Percentiles rank a stretch among this genome's conserved stretches.
Evolutionary conservation across 2,329 filamentous ascomycete genomes (phyloP).

Genomic region (Pyrenophora graminea): DNA sequence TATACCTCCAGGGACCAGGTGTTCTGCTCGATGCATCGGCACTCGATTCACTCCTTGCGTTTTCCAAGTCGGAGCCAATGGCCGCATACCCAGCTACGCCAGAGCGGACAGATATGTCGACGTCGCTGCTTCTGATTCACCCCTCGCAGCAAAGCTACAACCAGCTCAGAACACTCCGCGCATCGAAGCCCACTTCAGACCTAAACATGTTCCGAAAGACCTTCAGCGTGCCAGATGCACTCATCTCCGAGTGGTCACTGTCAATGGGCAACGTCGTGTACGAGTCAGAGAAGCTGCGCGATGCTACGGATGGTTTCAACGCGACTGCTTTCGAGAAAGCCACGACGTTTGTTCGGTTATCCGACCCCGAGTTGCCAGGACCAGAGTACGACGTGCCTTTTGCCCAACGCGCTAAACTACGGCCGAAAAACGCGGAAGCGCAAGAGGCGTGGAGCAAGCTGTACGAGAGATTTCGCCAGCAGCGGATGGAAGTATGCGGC

Average conservation of each 20-base stretch:
- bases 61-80: conserved; percentile 44
- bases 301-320: conserved; percentile 48
- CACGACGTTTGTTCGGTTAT: conserved; percentile 53
- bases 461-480: conserved; percentile 55
- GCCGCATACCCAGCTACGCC: conserved; percentile 41
- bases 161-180: conserved; percentile 37
- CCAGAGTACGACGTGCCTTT: conserved; percentile 57
- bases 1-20: conserved; percentile 53
- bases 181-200: conserved; percentile 32
- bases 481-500: conserved; percentile 58
- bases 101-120: conserved; percentile 38
- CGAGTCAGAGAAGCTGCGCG: conserved; percentile 40
- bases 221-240: conserved; percentile 37
- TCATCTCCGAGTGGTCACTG: conserved; percentile 47
- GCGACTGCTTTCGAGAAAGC: conserved; percentile 49
- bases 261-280: conserved; percentile 47
- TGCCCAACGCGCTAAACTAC: conserved; percentile 45
- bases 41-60: conserved; percentile 51
- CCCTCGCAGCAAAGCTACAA: conserved; percentile 41
- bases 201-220: conserved; percentile 40
- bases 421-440: conserved; percentile 53
- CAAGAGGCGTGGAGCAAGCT: conserved; percentile 55
- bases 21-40: conserved; percentile 53
- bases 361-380: conserved; percentile 54
- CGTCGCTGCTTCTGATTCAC: conserved; percentile 45